phyloP scores from a whole-genome alignment of 2,329 filamentous ascomycete genomes.

The Arthrobotrys musiformis region DNA sequence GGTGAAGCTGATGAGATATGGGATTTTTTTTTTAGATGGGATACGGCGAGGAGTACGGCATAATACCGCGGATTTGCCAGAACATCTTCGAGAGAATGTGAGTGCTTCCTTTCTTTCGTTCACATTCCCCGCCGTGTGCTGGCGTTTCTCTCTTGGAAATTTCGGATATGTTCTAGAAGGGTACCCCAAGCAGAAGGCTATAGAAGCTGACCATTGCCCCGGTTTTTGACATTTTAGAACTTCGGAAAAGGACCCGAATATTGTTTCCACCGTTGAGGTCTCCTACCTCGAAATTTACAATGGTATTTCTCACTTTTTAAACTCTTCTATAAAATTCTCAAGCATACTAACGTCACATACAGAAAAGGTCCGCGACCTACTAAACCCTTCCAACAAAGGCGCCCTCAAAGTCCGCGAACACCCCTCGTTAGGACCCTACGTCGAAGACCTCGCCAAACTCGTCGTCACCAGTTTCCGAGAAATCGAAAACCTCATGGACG shows the following conservation, averaged over 20 bases:
- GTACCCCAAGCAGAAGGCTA: background rate
- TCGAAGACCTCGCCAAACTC: slow-evolving; percentile 95
- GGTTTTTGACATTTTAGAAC: slow-evolving; percentile 61
- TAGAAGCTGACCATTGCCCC: background rate
- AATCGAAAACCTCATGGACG: slow-evolving; percentile 98
- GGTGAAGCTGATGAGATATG: slow-evolving; percentile 9
- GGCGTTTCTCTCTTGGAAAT: background rate
- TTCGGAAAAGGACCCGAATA: slow-evolving; percentile 77
- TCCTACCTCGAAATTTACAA: slow-evolving; percentile 99
- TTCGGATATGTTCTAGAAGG: background rate
- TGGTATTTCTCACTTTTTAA: slow-evolving; percentile 57
- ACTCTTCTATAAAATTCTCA: slow-evolving; percentile 2
- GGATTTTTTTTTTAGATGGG: slow-evolving; percentile 92
- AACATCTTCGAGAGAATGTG: slow-evolving; percentile 93
- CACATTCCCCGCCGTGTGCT: slow-evolving; percentile 40
- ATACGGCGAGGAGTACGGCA: slow-evolving; percentile 92
- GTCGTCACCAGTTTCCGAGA: slow-evolving; percentile 93
- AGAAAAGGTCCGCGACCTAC: slow-evolving; percentile 90
- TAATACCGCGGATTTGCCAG: slow-evolving; percentile 96
- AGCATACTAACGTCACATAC: slow-evolving; percentile 11
- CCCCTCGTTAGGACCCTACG: slow-evolving; percentile 95
- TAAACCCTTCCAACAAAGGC: slow-evolving; percentile 94
- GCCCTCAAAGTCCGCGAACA: slow-evolving; percentile 98
- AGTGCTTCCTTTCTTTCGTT: too few species aligned
- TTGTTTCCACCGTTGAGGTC: slow-evolving; percentile 93